Evolutionary conservation across 164 flowering plant species (phyloP).

Genomic region (Macadamia tetraphylla): DNA sequence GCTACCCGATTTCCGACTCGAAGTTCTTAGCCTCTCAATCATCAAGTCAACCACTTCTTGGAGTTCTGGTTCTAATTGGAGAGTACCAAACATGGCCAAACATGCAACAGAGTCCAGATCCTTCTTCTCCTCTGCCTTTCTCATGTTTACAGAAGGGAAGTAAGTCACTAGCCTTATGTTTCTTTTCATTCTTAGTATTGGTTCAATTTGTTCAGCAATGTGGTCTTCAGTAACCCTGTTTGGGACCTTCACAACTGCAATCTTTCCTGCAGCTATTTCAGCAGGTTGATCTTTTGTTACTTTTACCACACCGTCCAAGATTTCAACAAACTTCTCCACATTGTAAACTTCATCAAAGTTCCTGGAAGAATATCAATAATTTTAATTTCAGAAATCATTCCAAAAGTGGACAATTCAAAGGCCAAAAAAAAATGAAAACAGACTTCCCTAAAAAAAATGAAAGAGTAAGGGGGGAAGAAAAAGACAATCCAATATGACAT

Average conservation of each 20-base stretch:
- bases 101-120: slow-evolving; percentile 58
- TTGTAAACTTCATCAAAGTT: slow-evolving; percentile 82
- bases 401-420: too few relatives aligned
- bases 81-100: slow-evolving; percentile 75
- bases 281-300: slow-evolving; percentile 51
- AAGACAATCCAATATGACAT: too few relatives aligned
- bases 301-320: slow-evolving; percentile 72
- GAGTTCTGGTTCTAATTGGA: slow-evolving; percentile 67
- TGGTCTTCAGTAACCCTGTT: slow-evolving; percentile 63
- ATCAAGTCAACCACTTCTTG: slow-evolving; percentile 76
- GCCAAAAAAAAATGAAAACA: too few relatives aligned
- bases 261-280: slow-evolving; percentile 37
- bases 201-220: slow-evolving; percentile 56
- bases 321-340: slow-evolving; percentile 57
- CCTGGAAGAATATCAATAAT: slow-evolving; percentile 35
- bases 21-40: slow-evolving; percentile 62
- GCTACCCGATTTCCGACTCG: slow-evolving; percentile 66
- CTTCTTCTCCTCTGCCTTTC: slow-evolving; percentile 33
- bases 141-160: slow-evolving; percentile 87
- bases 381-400: not conserved
- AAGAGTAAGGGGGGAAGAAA: too few relatives aligned
- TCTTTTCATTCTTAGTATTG: slow-evolving; percentile 49
- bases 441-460: too few relatives aligned
- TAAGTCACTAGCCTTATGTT: slow-evolving; percentile 68
- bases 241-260: slow-evolving; percentile 74